Base-by-base conservation (phyloP, 768 basidiomycete genomes). In the Lactarius hengduanensis region DNA sequence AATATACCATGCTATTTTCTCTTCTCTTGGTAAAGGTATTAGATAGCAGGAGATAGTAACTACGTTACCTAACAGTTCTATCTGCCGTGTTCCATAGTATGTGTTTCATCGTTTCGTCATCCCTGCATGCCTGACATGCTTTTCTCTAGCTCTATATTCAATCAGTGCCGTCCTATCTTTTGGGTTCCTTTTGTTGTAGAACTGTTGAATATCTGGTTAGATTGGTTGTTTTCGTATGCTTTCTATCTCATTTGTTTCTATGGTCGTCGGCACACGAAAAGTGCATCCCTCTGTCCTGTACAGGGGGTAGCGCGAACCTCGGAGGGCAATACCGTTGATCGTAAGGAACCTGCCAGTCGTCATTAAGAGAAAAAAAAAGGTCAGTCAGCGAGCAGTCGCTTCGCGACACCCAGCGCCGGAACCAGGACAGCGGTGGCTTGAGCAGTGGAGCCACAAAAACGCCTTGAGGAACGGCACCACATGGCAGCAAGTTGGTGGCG, bases 1-100 rank as follows among this genome's bases (percentile, higher is more conserved):
- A 63, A 67, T 67, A 63, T 67, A 67, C 62, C 66, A 63, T 63
- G 62, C 66, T 30, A 57, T 30, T 32, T 38, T 40, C 22, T 22
- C 22, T 13, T 50, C 22, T 40, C 38, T 40, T 16, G 38, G 38
- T 40, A 40, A 40, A 40, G 38, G 11, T 40, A 40, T 40, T 40
- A 40, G 38, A 40, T 40, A 40, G 38, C 38, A 40, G 38, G 38
- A 40, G 38, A 40, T 40, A 40, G 38, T 16, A 40, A 40, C 13
- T 40, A 40, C 38, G 38, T 40, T 40, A 40, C 38, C 38, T 40
- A 40, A 40, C 38, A 40, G 38, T 40, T 40, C 38, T 40, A 40
- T 40, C 38, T 40, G 15, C 38, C 15, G 15, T 40, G 38, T 40
- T 40, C 38, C 38, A 16, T 40, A 40, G 38, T 40, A 40, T 40